These are phyloP conservation scores for Vinca major DNA, from an alignment of 305 asterid species.

Conservation along the genomic window DNA sequence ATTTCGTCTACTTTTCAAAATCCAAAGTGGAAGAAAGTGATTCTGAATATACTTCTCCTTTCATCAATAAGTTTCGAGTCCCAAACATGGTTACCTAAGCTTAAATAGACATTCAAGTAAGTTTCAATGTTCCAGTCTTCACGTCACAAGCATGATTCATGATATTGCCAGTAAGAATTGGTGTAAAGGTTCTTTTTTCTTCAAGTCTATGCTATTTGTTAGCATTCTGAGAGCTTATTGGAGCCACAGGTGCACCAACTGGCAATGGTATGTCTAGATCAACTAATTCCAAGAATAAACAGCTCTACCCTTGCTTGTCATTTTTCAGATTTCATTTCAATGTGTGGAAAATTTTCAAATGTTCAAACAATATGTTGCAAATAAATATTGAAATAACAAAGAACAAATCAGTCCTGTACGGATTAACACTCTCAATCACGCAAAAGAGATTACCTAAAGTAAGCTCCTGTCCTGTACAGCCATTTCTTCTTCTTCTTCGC, in stretches of 20 bases:
- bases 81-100: neutral
- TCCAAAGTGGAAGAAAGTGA: neutral
- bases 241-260: neutral
- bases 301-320: neutral
- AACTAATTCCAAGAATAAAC: neutral
- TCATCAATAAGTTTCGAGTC: neutral
- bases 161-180: neutral
- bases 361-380: neutral
- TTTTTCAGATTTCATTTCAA: neutral
- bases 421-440: neutral
- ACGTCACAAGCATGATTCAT: neutral
- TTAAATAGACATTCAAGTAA: neutral
- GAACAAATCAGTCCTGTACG: neutral
- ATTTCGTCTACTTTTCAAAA: neutral
- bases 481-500: constrained; percentile 47
- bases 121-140: neutral
- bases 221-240: neutral
- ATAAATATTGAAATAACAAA: neutral
- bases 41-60: neutral
- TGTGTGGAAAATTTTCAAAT: neutral
- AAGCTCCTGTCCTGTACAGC: constrained; percentile 24
- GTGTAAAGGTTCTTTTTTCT: neutral
- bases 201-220: constrained; percentile 1
- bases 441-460: constrained; percentile 39
- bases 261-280: neutral